Base-by-base conservation (phyloP, 2,329 filamentous ascomycete genomes). In the Clonostachys solani region DNA sequence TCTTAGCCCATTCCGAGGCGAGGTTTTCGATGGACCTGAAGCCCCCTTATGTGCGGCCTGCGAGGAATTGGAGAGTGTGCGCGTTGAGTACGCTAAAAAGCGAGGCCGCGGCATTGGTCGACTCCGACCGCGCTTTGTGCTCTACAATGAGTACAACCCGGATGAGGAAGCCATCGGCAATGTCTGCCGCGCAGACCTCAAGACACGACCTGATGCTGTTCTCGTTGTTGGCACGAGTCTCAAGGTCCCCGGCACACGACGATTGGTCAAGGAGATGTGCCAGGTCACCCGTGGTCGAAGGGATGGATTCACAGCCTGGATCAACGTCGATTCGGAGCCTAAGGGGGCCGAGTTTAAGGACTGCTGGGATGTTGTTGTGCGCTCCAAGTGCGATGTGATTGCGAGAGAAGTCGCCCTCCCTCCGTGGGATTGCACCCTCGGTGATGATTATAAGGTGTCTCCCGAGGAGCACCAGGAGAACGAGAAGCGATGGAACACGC, bases 101-200 rank as follows among this genome's bases (percentile, higher is more conserved):
- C 84, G 94, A 49, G 95, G 92, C 60, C 94, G 96, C 60, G 94
- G 94, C 2, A 87, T 99, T 57, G 94, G 94, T 40, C 84, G 89
- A 51, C 72, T 99, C 52, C 83, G 94, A 18, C 94, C 94, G 18
- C 83, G 94, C 48, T 96, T 99, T 73, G 92, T 97, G 5, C 78
- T 99, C 10, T 99, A 99, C 72, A 96, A 97, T 63, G 94, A 99
- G 65, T 87, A 89, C 63, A 96, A 97, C 61, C 94, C 94, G 1
- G 94, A 99, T 54, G 90, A 94, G 55, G 92, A 96, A 56, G 92
- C 94, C 13, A 99, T 99, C 63, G 92, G 92, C 40, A 89, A 89
- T 18, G 92, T 96, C 38, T 90, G 92, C 45, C 84, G 83, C 54
- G 86, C 92, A 5, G 94, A 99, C 63, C 73, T 97, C 49, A 87